Percentiles rank a stretch among this genome's conserved stretches.
Conservation (phyloP, 306 rosid species). For the Ormosia emarginata region DNA sequence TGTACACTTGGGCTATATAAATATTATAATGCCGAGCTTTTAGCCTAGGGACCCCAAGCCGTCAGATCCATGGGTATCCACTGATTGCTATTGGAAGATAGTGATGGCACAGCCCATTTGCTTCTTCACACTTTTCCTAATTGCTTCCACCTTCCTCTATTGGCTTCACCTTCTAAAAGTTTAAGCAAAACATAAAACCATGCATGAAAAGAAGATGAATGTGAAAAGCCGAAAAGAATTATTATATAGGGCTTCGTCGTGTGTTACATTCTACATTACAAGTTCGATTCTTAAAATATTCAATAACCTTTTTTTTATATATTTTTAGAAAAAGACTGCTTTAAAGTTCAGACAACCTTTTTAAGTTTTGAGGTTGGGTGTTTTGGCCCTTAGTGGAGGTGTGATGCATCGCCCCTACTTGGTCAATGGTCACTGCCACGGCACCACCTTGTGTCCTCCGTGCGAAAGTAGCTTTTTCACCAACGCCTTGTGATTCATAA, state of each 20-base stretch:
- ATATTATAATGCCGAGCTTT: neutral
- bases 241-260: neutral
- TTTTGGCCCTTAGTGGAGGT: neutral
- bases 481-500: constrained; percentile 19
- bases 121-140: neutral
- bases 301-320: neutral
- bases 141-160: neutral
- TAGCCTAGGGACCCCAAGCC: neutral
- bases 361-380: neutral
- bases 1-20: neutral
- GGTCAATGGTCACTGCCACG: constrained; percentile 24
- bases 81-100: neutral
- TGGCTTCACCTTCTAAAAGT: neutral
- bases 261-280: neutral
- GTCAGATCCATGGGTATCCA: neutral
- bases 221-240: neutral
- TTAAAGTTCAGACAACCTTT: neutral
- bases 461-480: constrained; percentile 30
- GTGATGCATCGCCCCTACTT: constrained; percentile 31
- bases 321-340: neutral
- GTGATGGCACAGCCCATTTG: neutral
- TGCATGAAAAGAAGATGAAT: neutral
- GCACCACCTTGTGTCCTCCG: constrained; percentile 20
- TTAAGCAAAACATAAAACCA: neutral
- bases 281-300: neutral